Evolutionary conservation across 371 early-diverging fungal genomes (phyloP).

Genomic region (Choanephora cucurbitarum): DNA sequence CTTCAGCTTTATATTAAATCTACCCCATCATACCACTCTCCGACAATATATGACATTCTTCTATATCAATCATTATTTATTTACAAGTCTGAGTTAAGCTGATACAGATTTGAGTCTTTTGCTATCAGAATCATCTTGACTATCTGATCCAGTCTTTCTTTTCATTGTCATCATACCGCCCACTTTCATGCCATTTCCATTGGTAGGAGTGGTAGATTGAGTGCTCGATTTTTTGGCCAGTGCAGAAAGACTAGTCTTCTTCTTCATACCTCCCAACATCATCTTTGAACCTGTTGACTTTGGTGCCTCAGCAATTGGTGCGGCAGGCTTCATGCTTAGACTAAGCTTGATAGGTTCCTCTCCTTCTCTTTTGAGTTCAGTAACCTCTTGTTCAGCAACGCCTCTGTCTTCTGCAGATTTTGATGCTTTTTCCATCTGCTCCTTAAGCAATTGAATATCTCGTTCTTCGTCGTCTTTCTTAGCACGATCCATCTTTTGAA

Average conservation of each 20-base stretch:
- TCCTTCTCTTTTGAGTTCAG: constrained; percentile 70
- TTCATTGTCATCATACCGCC: constrained; percentile 21
- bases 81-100: no score
- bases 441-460: constrained; percentile 71
- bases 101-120: no score
- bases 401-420: constrained; percentile 51
- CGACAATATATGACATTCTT: no score
- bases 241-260: constrained; percentile 23
- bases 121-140: background rate
- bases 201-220: background rate
- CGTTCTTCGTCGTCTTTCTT: constrained; percentile 87
- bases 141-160: constrained; percentile 5
- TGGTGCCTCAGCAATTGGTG: constrained; percentile 17
- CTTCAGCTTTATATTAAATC: no score
- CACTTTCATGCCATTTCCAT: constrained; percentile 5
- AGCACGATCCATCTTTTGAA: constrained; percentile 78
- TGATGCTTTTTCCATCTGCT: constrained; percentile 81
- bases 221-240: constrained; percentile 25
- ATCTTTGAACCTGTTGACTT: constrained; percentile 31
- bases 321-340: constrained; percentile 30
- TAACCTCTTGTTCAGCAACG: constrained; percentile 37
- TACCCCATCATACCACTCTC: no score
- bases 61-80: no score
- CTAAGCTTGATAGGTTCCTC: constrained; percentile 42
- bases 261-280: constrained; percentile 47